Evolutionary conservation across 2,329 filamentous ascomycete species (phyloP), one percentile per base, ranked within the genome.

Genomic region (Zymoseptoria pseudotritici): DNA sequence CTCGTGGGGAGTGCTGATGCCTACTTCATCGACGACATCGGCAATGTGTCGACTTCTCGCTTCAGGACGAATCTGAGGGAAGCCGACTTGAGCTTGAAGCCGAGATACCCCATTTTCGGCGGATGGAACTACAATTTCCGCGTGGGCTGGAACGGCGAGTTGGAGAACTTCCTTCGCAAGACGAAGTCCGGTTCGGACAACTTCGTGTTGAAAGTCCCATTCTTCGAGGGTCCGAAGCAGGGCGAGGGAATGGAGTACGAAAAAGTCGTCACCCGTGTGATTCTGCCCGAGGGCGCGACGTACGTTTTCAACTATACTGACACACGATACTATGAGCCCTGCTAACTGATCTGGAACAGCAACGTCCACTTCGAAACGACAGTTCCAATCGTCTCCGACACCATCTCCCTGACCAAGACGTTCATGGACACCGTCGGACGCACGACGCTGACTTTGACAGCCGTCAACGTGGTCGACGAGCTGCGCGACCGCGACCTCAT

Each of bases 111-210:
- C n/a, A 75, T 99, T 22, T 99, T 97, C 70, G 94, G 94, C 61
- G 91, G 90, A 62, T 99, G 94, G 94, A 96, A 96, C 76, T 97
- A 97, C 77, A 94, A 90, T 66, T 99, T 97, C 80, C 90, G 89
- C 61, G 86, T 97, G 59, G 94, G 94, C 67, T 99, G 94, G 94
- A 95, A 97, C 78, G 87, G 89, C 56, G 86, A 96, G 66, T 81
- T 95, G 26, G 85, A 85, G 69, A 84, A 83, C 59, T 94, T 90
- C 73, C 74, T 99, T 66, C 86, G 90, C 69, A 81, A 79, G 68
- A 71, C 79, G 22, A 84, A 83, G 50, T 61, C 60, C 42, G 77
- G 80, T 53, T 82, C 82, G 24, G 85, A 90, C 61, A 83, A 85
- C n/a, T 96, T 90, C 70, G 82, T 96, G 9, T 82, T 99, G 61